phyloP scores from a whole-genome alignment of 192 early-diverging fungal genomes.

The Entomortierella beljakovae region DNA sequence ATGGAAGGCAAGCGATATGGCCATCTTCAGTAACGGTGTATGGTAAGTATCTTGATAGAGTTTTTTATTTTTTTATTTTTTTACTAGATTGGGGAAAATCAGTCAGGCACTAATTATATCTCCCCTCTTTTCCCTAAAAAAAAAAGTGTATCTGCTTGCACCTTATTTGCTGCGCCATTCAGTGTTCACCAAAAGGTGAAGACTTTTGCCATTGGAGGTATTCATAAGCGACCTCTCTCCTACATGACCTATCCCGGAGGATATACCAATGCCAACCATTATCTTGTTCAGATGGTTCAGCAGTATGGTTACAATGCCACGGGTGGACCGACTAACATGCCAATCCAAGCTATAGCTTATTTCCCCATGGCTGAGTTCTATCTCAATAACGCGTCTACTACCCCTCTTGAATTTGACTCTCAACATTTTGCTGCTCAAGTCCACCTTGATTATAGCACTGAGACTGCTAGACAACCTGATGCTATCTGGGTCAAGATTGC shows the following conservation, averaged over 20 bases:
- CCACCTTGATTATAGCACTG: constrained; percentile 33
- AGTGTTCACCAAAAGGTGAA: constrained; percentile 42
- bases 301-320: constrained; percentile 24
- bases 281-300: constrained; percentile 11
- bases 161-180: constrained; percentile 45
- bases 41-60: background rate
- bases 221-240: constrained; percentile 38
- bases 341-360: background rate
- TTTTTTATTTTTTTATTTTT: background rate
- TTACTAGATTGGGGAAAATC: too few relatives aligned
- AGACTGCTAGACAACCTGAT: constrained; percentile 38
- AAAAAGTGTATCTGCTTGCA: constrained; percentile 37
- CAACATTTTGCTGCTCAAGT: constrained; percentile 25
- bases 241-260: constrained; percentile 51
- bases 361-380: constrained; percentile 42
- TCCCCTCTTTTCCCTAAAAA: background rate
- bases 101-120: too few relatives aligned
- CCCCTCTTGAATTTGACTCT: constrained; percentile 38
- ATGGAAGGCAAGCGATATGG: constrained; percentile 51
- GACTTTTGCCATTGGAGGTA: constrained; percentile 47
- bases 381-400: constrained; percentile 17
- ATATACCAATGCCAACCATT: constrained; percentile 28
- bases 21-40: constrained; percentile 51
- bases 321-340: constrained; percentile 2
- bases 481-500: constrained; percentile 41